phyloP scores from a whole-genome alignment of 345 rosid species.

The Eucalyptus cloeziana region DNA sequence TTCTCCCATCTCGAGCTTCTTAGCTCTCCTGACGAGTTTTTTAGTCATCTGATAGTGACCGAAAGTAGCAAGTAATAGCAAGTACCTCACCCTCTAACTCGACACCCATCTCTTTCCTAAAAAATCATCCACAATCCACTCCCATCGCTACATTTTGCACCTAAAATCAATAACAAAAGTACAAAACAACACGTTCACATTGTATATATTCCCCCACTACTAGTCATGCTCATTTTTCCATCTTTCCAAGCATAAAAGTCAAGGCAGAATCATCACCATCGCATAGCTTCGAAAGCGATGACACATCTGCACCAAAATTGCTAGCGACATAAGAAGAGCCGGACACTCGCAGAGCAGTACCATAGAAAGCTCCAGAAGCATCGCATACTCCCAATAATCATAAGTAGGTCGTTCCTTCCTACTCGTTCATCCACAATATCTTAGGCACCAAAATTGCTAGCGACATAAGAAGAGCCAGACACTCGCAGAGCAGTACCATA shows the following conservation, averaged over 20 bases:
- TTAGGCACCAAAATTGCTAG: neutral
- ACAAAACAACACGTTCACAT: neutral
- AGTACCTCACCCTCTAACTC: neutral
- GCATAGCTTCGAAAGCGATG: rapidly evolving
- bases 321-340: neutral
- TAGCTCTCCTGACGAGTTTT: neutral
- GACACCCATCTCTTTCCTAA: neutral
- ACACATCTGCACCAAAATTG: neutral
- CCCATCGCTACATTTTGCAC: neutral
- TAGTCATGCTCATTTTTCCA: neutral
- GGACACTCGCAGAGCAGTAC: neutral
- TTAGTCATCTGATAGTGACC: neutral
- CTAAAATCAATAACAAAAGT: neutral
- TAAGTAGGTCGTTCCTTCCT: rapidly evolving
- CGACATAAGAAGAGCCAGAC: neutral
- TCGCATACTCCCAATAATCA: neutral
- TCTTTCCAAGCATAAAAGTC: neutral
- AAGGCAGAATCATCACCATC: neutral
- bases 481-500: neutral
- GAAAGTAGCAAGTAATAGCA: neutral
- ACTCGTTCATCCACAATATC: rapidly evolving
- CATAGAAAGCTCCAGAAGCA: neutral
- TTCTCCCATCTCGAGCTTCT: neutral
- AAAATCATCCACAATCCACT: neutral
- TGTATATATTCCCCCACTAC: neutral